Evolutionary conservation across 2,329 filamentous ascomycete genomes (phyloP), one percentile per base, ranked within the genome.

Genomic region (Scedosporium boydii): DNA sequence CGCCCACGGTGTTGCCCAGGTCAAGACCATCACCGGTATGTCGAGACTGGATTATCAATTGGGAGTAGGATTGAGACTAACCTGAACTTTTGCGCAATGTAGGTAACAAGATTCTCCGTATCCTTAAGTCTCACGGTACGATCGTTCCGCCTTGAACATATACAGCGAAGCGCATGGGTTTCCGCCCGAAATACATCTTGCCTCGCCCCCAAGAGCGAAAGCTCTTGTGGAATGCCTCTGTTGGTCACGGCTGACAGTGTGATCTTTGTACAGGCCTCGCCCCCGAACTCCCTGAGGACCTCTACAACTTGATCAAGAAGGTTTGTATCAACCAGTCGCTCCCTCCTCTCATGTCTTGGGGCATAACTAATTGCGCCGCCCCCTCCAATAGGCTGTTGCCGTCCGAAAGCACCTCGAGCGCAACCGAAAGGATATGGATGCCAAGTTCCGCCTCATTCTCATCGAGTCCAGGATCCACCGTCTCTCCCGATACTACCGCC

Each of bases 241-340:
- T 86, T 89, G 90, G 91, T 93, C 83, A 80, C 82, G 86, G 87
- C 91, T 95, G 90, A 95, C 90, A 87, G 89, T 93, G 92, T 86
- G 92, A 96, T 88, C 77, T 82, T 76, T 41, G 26, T 69, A 75
- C 83, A 99, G 95, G 95, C 84, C 92, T 99, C 78, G 93, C 95
- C 73, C 95, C 96, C 78, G 93, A 98, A 80, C 88, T 99, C 74
- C 95, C 96, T 77, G 95, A 99, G 88, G 95, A 99, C 82, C 89
- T 98, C 72, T 99, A 98, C 89, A 96, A 96, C 90, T 86, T 98
- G 80, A 98, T 98, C 91, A 97, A 97, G 90, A 99, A 99, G 92
- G 93, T 96, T 41, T 27, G 60, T 42, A 21, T 55, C 23, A 16
- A 10, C 18, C 77, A 65, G 73, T 62, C 58, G 41, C 48, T 34